Percentiles rank a stretch among this genome's conserved stretches.
Conservation (phyloP, 768 basidiomycete species). For the Tricholoma flavovirens region DNA sequence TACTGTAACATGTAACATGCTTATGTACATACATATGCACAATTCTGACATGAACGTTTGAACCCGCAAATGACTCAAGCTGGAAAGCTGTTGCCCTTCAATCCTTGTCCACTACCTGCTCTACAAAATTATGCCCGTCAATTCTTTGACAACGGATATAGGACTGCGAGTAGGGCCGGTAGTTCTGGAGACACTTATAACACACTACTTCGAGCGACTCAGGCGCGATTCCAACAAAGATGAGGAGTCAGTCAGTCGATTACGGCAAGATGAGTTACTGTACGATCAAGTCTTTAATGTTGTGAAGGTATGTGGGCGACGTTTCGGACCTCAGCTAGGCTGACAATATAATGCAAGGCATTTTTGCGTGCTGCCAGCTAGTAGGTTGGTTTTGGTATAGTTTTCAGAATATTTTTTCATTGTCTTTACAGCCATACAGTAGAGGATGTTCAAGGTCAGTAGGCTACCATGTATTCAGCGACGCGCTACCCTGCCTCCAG, state of each 20-base stretch:
- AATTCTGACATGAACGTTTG: too few relatives aligned
- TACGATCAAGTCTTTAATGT: slow-evolving; percentile 79
- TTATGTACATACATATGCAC: too few relatives aligned
- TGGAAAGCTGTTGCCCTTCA: too few relatives aligned
- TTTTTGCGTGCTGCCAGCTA: slow-evolving; percentile 69
- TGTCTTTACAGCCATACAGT: slow-evolving; percentile 62
- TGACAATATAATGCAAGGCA: slow-evolving; percentile 33
- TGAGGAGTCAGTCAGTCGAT: slow-evolving; percentile 35
- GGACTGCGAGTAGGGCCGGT: slow-evolving; percentile 67
- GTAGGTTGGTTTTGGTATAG: slow-evolving; percentile 27
- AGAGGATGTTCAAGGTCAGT: slow-evolving; percentile 67
- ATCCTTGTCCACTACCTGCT: background rate
- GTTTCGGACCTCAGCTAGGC: background rate
- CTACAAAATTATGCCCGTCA: slow-evolving; percentile 28
- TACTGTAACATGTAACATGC: too few relatives aligned
- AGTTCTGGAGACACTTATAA: slow-evolving; percentile 72
- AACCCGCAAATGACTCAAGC: too few relatives aligned
- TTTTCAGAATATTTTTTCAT: background rate
- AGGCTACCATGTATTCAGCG: background rate
- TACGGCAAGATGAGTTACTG: slow-evolving; percentile 69
- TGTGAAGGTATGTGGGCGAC: slow-evolving; percentile 49
- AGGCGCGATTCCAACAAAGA: slow-evolving; percentile 33
- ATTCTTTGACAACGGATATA: slow-evolving; percentile 56
- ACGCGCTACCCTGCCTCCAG: slow-evolving; percentile 17
- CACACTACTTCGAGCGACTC: slow-evolving; percentile 74